phyloP scores from a whole-genome alignment of 2,329 filamentous ascomycete species.

The Pyricularia pennisetigena region DNA sequence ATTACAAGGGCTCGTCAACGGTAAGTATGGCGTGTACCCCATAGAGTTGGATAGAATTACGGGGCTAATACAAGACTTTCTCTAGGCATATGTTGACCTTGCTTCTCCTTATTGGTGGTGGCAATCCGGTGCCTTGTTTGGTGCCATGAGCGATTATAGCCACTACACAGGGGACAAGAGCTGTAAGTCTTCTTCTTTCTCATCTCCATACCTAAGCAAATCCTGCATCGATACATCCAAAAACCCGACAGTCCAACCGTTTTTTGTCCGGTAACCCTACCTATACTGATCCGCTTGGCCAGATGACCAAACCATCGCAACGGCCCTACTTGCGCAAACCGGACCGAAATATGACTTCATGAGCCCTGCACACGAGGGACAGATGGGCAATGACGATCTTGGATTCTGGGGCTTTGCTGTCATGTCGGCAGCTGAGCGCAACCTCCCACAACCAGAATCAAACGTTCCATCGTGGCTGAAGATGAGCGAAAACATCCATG shows the following conservation, averaged over 20 bases:
- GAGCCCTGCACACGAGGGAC: constrained; percentile 41
- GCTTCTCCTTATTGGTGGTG: constrained; percentile 61
- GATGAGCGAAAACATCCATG: constrained; percentile 62
- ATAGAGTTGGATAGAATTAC: not conserved
- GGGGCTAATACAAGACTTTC: not conserved
- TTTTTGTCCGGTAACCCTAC: not conserved
- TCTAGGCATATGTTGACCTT: constrained; percentile 48
- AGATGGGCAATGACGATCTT: constrained; percentile 67
- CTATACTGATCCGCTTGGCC: not conserved
- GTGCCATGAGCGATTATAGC: constrained; percentile 61
- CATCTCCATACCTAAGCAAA: not conserved
- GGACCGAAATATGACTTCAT: constrained; percentile 52
- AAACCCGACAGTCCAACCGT: too few relatives aligned
- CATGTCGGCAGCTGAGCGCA: constrained; percentile 58
- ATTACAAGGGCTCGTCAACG: constrained; percentile 46
- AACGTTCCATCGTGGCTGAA: constrained; percentile 53
- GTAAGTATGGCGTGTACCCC: constrained; percentile 16
- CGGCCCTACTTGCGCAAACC: constrained; percentile 48
- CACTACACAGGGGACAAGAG: constrained; percentile 52
- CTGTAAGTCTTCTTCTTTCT: constrained; percentile 17
- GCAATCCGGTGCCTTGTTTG: constrained; percentile 56
- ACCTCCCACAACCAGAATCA: constrained; percentile 51
- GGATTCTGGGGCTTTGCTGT: constrained; percentile 63
- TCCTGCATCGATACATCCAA: too few relatives aligned
- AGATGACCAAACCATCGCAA: constrained; percentile 46